phyloP scores from a whole-genome alignment of 2,329 filamentous ascomycete species.

The Daldinia sp. region DNA sequence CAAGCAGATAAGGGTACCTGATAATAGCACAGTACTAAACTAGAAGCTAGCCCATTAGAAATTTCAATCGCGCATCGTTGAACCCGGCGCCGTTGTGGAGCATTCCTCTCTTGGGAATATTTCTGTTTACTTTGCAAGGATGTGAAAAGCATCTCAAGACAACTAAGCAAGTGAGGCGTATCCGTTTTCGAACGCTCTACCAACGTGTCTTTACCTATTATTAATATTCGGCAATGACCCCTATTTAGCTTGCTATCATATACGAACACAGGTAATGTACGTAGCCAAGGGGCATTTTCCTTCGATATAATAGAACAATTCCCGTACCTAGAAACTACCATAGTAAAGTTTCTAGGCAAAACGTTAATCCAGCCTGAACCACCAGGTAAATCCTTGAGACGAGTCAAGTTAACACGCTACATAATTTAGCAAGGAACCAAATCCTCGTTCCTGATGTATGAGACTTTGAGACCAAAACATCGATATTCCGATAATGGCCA shows the following conservation, averaged over 20 bases:
- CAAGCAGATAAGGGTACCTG: constrained; percentile 1
- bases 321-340: not conserved
- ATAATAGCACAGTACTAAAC: constrained; percentile 7
- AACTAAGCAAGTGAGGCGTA: constrained; percentile 9
- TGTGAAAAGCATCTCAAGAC: constrained; percentile 10
- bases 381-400: not conserved
- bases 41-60: constrained; percentile 7
- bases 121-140: constrained; percentile 18
- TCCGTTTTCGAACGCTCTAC: not conserved
- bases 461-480: not conserved
- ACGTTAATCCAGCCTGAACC: not conserved
- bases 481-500: not conserved
- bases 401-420: not conserved
- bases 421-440: not conserved
- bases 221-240: not conserved
- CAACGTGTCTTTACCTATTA: constrained; percentile 7
- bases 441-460: constrained; percentile 2
- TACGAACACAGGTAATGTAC: not conserved
- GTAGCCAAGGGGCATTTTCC: not conserved
- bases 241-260: not conserved
- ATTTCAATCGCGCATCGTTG: constrained; percentile 18
- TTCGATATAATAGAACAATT: not conserved
- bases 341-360: constrained; percentile 1
- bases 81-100: constrained; percentile 20
- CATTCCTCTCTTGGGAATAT: constrained; percentile 9